Evolutionary conservation across 176 grass and related monocot species (phyloP), one percentile per base, ranked within the genome.

Genomic region (Oryza punctata): DNA sequence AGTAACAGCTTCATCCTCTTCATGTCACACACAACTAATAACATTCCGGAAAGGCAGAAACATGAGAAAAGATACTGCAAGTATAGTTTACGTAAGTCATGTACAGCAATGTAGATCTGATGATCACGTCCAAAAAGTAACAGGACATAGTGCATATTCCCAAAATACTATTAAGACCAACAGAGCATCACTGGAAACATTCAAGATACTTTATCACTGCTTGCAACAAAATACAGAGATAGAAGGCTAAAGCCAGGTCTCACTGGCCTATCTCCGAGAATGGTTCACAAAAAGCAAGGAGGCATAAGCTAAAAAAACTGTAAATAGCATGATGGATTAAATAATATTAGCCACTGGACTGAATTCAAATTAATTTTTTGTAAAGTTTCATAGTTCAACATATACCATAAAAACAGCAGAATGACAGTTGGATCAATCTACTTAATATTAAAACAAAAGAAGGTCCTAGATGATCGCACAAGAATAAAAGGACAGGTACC

Each of bases 1-100:
- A 61, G 8, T 11, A 24, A 11, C n/a, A 64, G 75, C 33, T 1
- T 67, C 33, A 78, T 19, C 41, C 41, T 79, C 16, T 61, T 19
- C 57, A 65, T 50, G 78, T 18, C 13, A 84, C 46, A 69, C 54
- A 50, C 23, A 19, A 79, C 15, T 43, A 60, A 86, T 10, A 76
- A 37, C 81, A 83, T 63, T 75, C 0, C 70, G 21, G 32, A 76
- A n/a, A n/a, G n/a, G n/a, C n/a, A n/a, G n/a, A n/a, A 77, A 87
- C 57, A 67, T 29, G 65, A 40, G 59, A 71, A 83, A 77, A 71
- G 47, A 16, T 66, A 76, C 50, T 77, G 46, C 23, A 59, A 59
- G 4, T 76, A 28, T 25, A 72, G 15, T 72, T 11, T n/a, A 65
- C 6, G 26, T 29, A 59, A 87, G 63, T 67, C 29, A 47, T 54